Percentiles rank a stretch among this genome's conserved stretches.
phyloP scores from a whole-genome alignment of 2,329 filamentous ascomycete species.

The Fusarium haematococcum region DNA sequence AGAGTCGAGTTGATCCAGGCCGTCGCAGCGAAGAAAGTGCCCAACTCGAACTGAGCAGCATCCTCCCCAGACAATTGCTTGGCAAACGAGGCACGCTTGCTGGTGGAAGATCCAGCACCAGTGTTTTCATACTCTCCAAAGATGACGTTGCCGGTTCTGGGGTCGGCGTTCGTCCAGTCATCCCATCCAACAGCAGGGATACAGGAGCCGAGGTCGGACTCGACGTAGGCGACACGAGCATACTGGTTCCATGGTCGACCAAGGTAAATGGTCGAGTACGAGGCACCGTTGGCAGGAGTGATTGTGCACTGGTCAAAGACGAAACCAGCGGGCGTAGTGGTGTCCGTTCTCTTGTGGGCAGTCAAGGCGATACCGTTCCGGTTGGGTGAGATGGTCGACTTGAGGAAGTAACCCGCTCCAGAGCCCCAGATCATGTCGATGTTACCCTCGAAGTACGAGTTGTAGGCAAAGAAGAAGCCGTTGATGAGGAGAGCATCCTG shows the following conservation, averaged over 20 bases:
- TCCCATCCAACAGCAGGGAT: conserved; percentile 34
- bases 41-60: conserved; percentile 31
- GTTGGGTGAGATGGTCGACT: conserved; percentile 48
- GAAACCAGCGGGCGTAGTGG: conserved; percentile 51
- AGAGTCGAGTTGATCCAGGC: conserved; percentile 41
- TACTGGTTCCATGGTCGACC: conserved; percentile 40
- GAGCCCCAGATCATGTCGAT: conserved; percentile 60
- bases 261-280: conserved; percentile 36
- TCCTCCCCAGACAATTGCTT: conserved; percentile 19
- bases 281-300: conserved; percentile 40
- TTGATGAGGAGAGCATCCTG: conserved; percentile 63
- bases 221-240: conserved; percentile 38
- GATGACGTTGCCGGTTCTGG: conserved; percentile 32
- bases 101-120: conserved; percentile 32
- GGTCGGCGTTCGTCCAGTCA: conserved; percentile 36
- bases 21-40: conserved; percentile 33
- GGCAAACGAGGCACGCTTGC: conserved; percentile 35
- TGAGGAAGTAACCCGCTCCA: conserved; percentile 58
- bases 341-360: conserved; percentile 53
- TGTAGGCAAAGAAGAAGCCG: conserved; percentile 60
- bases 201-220: conserved; percentile 28
- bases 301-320: conserved; percentile 51
- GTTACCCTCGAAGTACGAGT: conserved; percentile 58
- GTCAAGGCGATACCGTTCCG: conserved; percentile 46
- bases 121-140: conserved; percentile 38